phyloP scores from a whole-genome alignment of 306 rosid species.

The Gleditsia sinensis region DNA sequence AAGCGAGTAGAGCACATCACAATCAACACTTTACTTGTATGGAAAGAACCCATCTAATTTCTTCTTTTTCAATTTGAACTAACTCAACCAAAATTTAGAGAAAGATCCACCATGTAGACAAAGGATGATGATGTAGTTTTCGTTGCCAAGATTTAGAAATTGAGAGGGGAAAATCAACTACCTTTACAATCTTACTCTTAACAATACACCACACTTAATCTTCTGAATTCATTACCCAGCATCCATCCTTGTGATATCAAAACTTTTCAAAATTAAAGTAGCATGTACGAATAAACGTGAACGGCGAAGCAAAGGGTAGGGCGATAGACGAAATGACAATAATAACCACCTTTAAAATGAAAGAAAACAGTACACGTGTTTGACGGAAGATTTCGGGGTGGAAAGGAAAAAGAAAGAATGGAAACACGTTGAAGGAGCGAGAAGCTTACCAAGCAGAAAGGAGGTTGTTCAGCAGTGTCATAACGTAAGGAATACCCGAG shows the following conservation, averaged over 20 bases:
- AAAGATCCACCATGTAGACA: neutral
- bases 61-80: neutral
- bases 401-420: neutral
- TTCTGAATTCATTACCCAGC: constrained; percentile 3
- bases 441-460: constrained; percentile 79
- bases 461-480: constrained; percentile 87
- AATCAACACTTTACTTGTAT: neutral
- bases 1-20: neutral
- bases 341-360: neutral
- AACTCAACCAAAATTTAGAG: neutral
- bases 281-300: neutral
- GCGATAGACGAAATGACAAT: neutral
- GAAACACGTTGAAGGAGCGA: neutral
- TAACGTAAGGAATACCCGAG: constrained; percentile 90
- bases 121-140: neutral
- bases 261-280: constrained; percentile 7
- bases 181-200: neutral
- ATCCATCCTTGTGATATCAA: neutral
- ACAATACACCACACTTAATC: neutral
- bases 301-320: neutral
- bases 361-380: constrained; percentile 26
- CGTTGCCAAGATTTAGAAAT: neutral
- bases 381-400: constrained; percentile 13
- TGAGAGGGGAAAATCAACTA: neutral
- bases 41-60: neutral